Conservation (phyloP, 768 basidiomycete genomes). For the Calocybe gangraenosa region DNA sequence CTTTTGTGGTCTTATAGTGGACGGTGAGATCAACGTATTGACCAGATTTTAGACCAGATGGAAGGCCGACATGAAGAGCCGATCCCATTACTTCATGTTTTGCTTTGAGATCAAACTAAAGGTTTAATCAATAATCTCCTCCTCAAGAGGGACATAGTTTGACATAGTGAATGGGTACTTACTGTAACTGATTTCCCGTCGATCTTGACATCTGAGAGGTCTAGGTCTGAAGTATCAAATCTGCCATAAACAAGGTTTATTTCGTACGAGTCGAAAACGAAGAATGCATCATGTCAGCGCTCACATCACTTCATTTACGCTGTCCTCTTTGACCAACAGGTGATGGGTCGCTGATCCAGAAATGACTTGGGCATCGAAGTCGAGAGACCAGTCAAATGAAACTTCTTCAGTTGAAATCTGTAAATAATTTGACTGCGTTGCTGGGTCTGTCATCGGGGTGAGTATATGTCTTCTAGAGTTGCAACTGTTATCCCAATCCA, state of each 20-base stretch:
- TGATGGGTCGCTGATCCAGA: constrained; percentile 56
- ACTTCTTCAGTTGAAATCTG: constrained; percentile 65
- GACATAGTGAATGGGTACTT: constrained; percentile 13
- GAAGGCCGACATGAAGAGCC: constrained; percentile 60
- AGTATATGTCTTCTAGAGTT: neutral
- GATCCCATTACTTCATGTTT: constrained; percentile 76
- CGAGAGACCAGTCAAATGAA: constrained; percentile 72
- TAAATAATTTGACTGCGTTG: constrained; percentile 78
- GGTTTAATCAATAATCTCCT: neutral
- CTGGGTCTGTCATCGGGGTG: constrained; percentile 43
- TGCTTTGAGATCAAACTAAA: constrained; percentile 48
- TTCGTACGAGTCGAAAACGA: too few relatives aligned
- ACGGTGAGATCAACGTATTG: constrained; percentile 52
- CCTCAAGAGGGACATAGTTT: neutral
- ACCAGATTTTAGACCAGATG: constrained; percentile 35
- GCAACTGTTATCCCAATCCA: neutral
- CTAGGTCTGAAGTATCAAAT: constrained; percentile 73
- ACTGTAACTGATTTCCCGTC: constrained; percentile 46
- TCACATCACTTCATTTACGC: constrained; percentile 58
- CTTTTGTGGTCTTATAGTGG: constrained; percentile 68
- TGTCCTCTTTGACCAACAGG: constrained; percentile 49
- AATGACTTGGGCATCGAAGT: constrained; percentile 52
- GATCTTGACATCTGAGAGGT: constrained; percentile 51
- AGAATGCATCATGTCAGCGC: too few relatives aligned
- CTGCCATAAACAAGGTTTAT: constrained; percentile 25